Base-by-base conservation (phyloP, 768 basidiomycete species). In the Trametes punicea region DNA sequence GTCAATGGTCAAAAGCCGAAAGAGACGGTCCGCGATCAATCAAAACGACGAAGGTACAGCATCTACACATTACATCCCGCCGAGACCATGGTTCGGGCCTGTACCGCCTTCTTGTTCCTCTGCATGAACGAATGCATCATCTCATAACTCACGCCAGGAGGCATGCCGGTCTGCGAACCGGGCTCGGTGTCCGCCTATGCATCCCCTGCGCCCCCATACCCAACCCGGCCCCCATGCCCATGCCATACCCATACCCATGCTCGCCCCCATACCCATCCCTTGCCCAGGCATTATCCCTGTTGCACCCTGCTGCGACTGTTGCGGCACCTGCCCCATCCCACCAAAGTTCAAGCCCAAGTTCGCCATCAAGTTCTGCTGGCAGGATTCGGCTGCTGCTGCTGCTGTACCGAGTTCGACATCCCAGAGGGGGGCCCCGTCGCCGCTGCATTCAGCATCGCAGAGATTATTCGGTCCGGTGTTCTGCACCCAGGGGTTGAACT, bases 81-180 rank as follows among this genome's bases (percentile, higher is more conserved):
- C 63, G 47, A 64, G 21, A n/a, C 61, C 47, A n/a, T 51, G 45
- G n/a, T 51, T 51, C 16, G 45, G 45, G 15, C 53, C 59, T 9
- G 48, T 41, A 31, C 66, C 60, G 56, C 70, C 71, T 3, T 74
- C 73, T 29, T 62, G 69, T 50, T 74, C 16, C 75, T 68, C 47
- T 75, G 74, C 70, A 77, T 76, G 57, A 77, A 77, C 21, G 77
- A 77, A 65, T 77, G 76, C 62, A 78, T 26, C 73, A 78, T 74
- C 59, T 77, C 75, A 9, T 60, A 67, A 61, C 70, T 75, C 49
- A 77, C 64, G 2, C 64, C 65, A 18, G 67, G 62, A 53, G 48
- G 47, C 55, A 60, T 42, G 4, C 54, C 50, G 25, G 44, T 55
- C 30, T 52, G 51, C 34, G 52, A 10, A 6, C 59, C 55, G 7